Percentiles rank a stretch among this genome's conserved stretches.
These are phyloP conservation scores for Lipomyces spencermartinsiae DNA, from an alignment of 805 yeast species.

Conservation along the genomic window DNA sequence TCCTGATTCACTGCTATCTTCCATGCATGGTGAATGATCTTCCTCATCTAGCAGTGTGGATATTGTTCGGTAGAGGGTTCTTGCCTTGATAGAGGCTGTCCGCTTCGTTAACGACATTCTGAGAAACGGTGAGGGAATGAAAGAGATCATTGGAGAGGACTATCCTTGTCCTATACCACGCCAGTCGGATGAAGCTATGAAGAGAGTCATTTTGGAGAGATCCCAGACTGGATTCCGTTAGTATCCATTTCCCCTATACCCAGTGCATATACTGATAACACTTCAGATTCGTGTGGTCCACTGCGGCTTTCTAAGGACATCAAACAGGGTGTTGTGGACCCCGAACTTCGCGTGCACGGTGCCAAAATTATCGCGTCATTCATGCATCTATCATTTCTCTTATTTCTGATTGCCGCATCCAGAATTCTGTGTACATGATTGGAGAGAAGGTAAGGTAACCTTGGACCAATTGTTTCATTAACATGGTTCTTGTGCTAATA, in stretches of 20 bases:
- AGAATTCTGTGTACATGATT: conserved; percentile 43
- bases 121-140: conserved; percentile 45
- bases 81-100: conserved; percentile 39
- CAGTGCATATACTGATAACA: too few relatives aligned
- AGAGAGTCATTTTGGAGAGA: conserved; percentile 44
- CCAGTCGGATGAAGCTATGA: conserved; percentile 45
- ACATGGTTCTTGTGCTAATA: too few relatives aligned
- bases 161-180: conserved; percentile 47
- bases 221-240: conserved; percentile 46
- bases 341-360: conserved; percentile 45
- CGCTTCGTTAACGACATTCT: conserved; percentile 44
- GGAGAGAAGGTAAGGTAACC: conserved; percentile 41
- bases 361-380: conserved; percentile 44
- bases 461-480: too few relatives aligned
- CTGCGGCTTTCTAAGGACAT: conserved; percentile 17
- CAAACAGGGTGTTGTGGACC: conserved; percentile 44
- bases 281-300: conserved; percentile 45
- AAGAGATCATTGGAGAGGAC: conserved; percentile 44
- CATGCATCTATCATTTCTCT: conserved; percentile 47
- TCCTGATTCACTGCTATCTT: neutral
- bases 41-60: too few relatives aligned
- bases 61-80: too few relatives aligned
- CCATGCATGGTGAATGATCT: neutral
- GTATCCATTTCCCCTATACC: too few relatives aligned
- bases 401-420: conserved; percentile 45